Percentiles rank a stretch among this genome's conserved stretches.
Evolutionary conservation across 495 filamentous ascomycete genomes (phyloP).

Genomic region (Podospora pseudoanserina): DNA sequence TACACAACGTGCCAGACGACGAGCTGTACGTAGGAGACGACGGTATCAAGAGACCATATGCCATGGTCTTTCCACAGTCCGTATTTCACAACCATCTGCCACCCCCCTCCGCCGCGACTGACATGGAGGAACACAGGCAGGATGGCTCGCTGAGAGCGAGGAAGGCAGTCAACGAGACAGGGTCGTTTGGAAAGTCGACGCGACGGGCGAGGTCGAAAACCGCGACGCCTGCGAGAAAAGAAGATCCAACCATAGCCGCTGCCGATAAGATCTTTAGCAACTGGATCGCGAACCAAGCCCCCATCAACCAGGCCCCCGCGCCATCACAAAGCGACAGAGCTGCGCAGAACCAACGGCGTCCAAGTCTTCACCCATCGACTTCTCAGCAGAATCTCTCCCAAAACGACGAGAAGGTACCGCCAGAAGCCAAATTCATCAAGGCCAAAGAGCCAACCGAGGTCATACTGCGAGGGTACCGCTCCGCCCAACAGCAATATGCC

Average conservation of each 20-base stretch:
- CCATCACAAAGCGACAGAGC: not conserved
- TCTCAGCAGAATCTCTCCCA: constrained; percentile 23
- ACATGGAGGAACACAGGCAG: constrained; percentile 26
- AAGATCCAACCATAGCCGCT: constrained; percentile 53
- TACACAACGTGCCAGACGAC: constrained; percentile 58
- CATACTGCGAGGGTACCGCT: constrained; percentile 77
- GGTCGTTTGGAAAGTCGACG: constrained; percentile 55
- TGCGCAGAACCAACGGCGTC: constrained; percentile 26
- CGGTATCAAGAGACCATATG: constrained; percentile 53
- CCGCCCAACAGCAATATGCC: constrained; percentile 68
- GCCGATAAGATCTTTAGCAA: constrained; percentile 49
- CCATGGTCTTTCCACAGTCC: constrained; percentile 54
- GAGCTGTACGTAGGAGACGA: constrained; percentile 56
- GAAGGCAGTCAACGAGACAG: constrained; percentile 46
- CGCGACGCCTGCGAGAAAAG: constrained; percentile 48
- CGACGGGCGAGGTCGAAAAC: constrained; percentile 51
- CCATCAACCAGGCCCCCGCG: constrained; percentile 16
- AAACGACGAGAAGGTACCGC: constrained; percentile 30
- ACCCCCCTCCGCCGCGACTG: constrained; percentile 1
- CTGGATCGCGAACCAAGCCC: constrained; percentile 36
- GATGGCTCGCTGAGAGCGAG: constrained; percentile 40
- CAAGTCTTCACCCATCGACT: constrained; percentile 24
- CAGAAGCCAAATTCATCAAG: constrained; percentile 23
- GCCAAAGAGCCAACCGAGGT: constrained; percentile 64
- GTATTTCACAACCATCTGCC: constrained; percentile 16